Conservation (phyloP, 2,329 filamentous ascomycete genomes). For the Emergomyces africanus region DNA sequence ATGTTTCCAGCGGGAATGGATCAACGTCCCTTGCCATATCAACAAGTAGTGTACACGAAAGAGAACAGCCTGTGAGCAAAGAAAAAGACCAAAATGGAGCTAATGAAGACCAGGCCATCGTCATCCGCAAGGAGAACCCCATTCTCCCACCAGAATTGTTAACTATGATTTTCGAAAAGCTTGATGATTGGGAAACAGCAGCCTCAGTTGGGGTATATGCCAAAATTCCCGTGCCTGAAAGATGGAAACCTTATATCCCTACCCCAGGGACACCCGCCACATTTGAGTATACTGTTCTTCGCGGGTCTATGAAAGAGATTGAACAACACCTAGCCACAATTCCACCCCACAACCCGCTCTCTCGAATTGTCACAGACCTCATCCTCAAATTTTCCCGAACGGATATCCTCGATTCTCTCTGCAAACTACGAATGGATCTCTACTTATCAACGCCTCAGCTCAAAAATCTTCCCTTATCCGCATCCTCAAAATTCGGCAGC, state of each 20-base stretch:
- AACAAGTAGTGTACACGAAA: background rate
- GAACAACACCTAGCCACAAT: constrained; percentile 57
- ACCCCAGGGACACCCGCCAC: constrained; percentile 48
- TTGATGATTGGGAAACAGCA: constrained; percentile 84
- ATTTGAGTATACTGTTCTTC: constrained; percentile 74
- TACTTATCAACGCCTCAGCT: constrained; percentile 77
- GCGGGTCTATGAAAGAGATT: constrained; percentile 55
- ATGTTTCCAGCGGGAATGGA: background rate
- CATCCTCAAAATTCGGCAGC: constrained; percentile 73
- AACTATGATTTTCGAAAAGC: constrained; percentile 68
- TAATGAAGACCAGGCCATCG: background rate
- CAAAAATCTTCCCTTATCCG: constrained; percentile 74
- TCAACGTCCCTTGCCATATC: background rate
- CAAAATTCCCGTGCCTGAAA: constrained; percentile 56
- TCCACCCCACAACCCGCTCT: constrained; percentile 61
- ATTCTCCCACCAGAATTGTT: constrained; percentile 71
- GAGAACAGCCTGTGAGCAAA: background rate
- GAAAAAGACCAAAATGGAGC: background rate
- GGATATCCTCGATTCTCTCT: constrained; percentile 61
- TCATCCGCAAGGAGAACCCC: background rate
- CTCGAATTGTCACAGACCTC: constrained; percentile 69
- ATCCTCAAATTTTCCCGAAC: constrained; percentile 85
- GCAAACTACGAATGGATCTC: constrained; percentile 55
- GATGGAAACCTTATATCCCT: constrained; percentile 55
- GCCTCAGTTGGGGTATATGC: constrained; percentile 70